Conservation (phyloP, 129 eudicot species). For the Lactuca sativa region DNA sequence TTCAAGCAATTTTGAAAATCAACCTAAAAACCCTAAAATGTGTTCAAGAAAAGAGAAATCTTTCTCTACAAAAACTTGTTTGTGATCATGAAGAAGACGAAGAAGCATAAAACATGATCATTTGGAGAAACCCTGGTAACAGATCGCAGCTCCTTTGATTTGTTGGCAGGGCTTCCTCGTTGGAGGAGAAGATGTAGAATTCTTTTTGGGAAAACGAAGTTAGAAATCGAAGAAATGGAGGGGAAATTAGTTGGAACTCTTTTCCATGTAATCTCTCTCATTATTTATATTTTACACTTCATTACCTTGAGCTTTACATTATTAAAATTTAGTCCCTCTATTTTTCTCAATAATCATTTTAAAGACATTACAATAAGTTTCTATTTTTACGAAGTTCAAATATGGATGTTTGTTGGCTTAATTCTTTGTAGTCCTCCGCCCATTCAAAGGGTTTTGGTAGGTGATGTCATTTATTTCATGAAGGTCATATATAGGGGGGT, state of each 20-base stretch:
- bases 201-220: constrained; percentile 32
- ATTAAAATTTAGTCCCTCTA: constrained; percentile 1
- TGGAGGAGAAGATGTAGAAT: constrained; percentile 15
- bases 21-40: constrained; percentile 22
- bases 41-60: constrained; percentile 6
- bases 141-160: constrained; percentile 24
- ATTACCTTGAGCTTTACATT: constrained; percentile 3
- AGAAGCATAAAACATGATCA: neutral
- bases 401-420: too few species aligned
- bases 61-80: neutral
- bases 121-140: constrained; percentile 30
- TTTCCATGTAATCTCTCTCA: neutral
- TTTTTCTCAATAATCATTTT: neutral
- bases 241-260: constrained; percentile 55
- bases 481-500: too few species aligned
- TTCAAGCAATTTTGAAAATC: neutral
- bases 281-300: neutral
- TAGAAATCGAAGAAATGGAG: constrained; percentile 39
- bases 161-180: constrained; percentile 19
- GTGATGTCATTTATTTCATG: too few species aligned
- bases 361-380: neutral
- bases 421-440: too few species aligned
- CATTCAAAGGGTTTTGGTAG: too few species aligned
- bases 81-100: constrained; percentile 19
- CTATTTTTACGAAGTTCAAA: too few species aligned